A percentile compares a stretch with the other conserved stretches of the same genome.
phyloP scores from a whole-genome alignment of 495 filamentous ascomycete species.

The Halenospora varia region DNA sequence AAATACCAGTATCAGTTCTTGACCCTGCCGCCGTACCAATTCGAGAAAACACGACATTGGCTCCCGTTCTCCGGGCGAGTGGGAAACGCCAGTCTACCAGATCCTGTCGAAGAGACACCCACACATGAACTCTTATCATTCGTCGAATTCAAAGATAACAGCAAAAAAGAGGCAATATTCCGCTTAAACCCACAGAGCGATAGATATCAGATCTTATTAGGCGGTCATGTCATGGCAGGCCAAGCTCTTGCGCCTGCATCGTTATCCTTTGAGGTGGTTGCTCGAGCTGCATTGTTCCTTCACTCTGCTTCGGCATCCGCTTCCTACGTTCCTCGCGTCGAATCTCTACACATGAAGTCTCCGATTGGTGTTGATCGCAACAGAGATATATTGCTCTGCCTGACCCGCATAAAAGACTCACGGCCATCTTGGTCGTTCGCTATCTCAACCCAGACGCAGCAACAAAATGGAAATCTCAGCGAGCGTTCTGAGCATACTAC shows the following conservation, averaged over 20 bases:
- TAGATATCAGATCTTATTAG: conserved; percentile 13
- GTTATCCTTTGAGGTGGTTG: conserved; percentile 39
- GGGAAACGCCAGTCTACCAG: background rate
- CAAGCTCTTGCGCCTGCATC: conserved; percentile 38
- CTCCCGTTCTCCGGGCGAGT: background rate
- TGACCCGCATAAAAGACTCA: conserved; percentile 7
- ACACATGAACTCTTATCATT: conserved; percentile 2
- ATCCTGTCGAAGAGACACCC: background rate
- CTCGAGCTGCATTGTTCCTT: conserved; percentile 20
- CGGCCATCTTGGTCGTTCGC: conserved; percentile 18
- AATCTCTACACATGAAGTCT: conserved; percentile 20
- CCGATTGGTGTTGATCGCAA: conserved; percentile 17
- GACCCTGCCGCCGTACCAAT: conserved; percentile 52
- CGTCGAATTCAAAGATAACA: conserved; percentile 1
- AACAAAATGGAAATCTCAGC: background rate
- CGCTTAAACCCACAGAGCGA: conserved; percentile 14
- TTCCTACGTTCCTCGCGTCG: conserved; percentile 6
- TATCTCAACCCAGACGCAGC: conserved; percentile 6
- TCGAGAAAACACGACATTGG: conserved; percentile 39
- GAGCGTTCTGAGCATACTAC: conserved; percentile 11
- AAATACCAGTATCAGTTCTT: conserved; percentile 26
- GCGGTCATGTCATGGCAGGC: conserved; percentile 35
- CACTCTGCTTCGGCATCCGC: background rate
- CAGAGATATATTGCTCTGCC: conserved; percentile 10
- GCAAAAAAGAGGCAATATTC: conserved; percentile 17